Conservation (phyloP, 2,329 filamentous ascomycete genomes). For the Onygena corvina region DNA sequence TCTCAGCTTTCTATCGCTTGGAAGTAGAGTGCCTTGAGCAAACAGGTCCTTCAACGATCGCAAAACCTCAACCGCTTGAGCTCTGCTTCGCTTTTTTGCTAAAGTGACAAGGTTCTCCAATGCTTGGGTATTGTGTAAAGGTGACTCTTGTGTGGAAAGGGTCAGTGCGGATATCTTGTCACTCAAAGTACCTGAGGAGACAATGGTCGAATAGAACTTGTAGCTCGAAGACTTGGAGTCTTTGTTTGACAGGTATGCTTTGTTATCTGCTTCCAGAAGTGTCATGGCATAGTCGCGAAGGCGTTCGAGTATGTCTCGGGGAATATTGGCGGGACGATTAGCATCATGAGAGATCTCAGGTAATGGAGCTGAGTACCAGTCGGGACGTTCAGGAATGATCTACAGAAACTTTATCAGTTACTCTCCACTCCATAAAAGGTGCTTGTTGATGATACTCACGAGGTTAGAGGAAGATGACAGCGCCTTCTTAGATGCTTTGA, state of each 20-base stretch:
- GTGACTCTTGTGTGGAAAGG: conserved; percentile 88
- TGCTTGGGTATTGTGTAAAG: conserved; percentile 79
- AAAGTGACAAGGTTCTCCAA: conserved; percentile 72
- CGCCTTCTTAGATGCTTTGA: background rate
- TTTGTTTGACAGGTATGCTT: conserved; percentile 58
- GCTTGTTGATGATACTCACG: conserved; percentile 6
- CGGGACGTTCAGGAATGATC: conserved; percentile 50
- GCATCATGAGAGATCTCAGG: conserved; percentile 40
- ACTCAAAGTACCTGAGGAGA: conserved; percentile 88
- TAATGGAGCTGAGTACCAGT: conserved; percentile 54
- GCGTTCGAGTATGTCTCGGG: conserved; percentile 44
- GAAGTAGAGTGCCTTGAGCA: conserved; percentile 74
- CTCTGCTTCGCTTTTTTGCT: conserved; percentile 86
- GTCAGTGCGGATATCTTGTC: conserved; percentile 96
- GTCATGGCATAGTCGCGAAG: conserved; percentile 56
- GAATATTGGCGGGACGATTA: conserved; percentile 35
- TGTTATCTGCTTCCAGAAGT: conserved; percentile 66
- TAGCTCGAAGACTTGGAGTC: conserved; percentile 70
- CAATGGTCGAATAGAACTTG: conserved; percentile 94
- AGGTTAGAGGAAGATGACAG: conserved; percentile 8
- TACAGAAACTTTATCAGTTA: conserved; percentile 22
- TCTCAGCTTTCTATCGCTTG: conserved; percentile 66
- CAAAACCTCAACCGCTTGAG: conserved; percentile 83
- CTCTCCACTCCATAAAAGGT: background rate
- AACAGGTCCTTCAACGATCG: conserved; percentile 89